These are phyloP conservation scores for Talaromyces atroroseus DNA, from an alignment of 2,329 filamentous ascomycete species.

Conservation along the genomic window DNA sequence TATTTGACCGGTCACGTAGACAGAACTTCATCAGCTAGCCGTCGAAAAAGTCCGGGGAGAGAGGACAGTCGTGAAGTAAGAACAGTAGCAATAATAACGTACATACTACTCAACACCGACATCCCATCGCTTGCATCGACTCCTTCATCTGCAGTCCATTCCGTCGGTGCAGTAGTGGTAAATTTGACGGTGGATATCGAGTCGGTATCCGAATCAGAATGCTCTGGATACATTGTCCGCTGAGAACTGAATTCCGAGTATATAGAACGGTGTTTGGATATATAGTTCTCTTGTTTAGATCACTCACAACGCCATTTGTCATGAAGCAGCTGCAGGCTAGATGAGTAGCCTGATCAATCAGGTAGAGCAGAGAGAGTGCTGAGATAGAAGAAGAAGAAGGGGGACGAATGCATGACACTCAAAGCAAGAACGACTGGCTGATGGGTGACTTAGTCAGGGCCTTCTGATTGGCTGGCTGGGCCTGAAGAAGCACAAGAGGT, in stretches of 20 bases:
- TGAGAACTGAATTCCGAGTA: background rate
- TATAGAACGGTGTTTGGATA: background rate
- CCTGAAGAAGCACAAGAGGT: slow-evolving; percentile 4
- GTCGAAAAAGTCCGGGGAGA: background rate
- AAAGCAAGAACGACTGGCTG: background rate
- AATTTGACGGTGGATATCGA: slow-evolving; percentile 10
- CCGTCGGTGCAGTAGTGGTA: slow-evolving; percentile 12
- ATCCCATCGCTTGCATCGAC: slow-evolving; percentile 7
- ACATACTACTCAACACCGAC: slow-evolving; percentile 13
- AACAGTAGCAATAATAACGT: background rate
- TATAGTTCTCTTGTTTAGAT: too few relatives aligned
- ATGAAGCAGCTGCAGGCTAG: too few relatives aligned
- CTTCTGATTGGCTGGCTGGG: background rate
- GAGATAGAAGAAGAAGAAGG: background rate
- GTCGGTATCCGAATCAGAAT: slow-evolving; percentile 3
- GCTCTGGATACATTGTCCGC: slow-evolving; percentile 1
- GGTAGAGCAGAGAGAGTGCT: background rate
- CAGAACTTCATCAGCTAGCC: background rate
- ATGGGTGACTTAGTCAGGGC: background rate
- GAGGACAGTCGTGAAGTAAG: too few relatives aligned
- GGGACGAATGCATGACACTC: background rate
- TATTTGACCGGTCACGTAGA: background rate
- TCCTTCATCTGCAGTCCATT: slow-evolving; percentile 7
- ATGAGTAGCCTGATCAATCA: background rate
- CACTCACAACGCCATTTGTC: too few relatives aligned